Conservation (phyloP, 1,284 basidiomycete species). For the Exobasidium rhododendri region DNA sequence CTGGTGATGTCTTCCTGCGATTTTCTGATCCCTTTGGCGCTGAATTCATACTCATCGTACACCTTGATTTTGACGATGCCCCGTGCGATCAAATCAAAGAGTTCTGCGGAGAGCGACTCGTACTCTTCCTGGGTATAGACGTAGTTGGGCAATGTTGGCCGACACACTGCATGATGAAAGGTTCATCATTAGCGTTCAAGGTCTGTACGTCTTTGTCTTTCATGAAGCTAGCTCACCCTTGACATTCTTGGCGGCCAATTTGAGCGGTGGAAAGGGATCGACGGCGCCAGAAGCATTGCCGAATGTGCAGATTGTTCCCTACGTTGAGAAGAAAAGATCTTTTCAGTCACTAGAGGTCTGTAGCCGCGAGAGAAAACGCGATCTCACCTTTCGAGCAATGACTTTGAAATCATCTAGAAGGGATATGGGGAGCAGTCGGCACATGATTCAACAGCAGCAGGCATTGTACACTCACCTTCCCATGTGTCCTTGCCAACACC, state of each 20-base stretch:
- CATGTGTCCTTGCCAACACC: constrained; percentile 71
- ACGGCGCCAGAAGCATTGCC: constrained; percentile 83
- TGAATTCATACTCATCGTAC: constrained; percentile 71
- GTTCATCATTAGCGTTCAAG: too few species aligned
- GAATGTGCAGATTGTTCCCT: constrained; percentile 68
- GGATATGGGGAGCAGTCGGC: neutral
- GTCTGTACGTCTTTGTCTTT: too few species aligned
- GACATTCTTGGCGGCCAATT: constrained; percentile 76
- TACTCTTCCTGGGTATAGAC: constrained; percentile 70
- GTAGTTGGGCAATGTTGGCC: constrained; percentile 55
- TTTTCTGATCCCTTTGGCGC: constrained; percentile 71
- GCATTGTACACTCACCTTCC: constrained; percentile 70
- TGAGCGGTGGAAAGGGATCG: constrained; percentile 67
- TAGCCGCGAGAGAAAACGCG: too few species aligned
- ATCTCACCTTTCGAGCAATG: constrained; percentile 9
- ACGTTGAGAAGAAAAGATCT: constrained; percentile 22
- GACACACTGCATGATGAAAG: constrained; percentile 36
- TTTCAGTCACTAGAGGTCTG: too few species aligned
- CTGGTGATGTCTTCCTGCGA: constrained; percentile 73
- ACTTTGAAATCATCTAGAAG: neutral
- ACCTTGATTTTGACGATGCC: constrained; percentile 70
- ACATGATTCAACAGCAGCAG: too few species aligned
- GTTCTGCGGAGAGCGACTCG: constrained; percentile 64
- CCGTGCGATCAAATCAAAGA: constrained; percentile 66
- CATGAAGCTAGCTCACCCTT: constrained; percentile 54